Conservation (phyloP, 805 yeast species). For the Schwanniomyces vanrijiae region DNA sequence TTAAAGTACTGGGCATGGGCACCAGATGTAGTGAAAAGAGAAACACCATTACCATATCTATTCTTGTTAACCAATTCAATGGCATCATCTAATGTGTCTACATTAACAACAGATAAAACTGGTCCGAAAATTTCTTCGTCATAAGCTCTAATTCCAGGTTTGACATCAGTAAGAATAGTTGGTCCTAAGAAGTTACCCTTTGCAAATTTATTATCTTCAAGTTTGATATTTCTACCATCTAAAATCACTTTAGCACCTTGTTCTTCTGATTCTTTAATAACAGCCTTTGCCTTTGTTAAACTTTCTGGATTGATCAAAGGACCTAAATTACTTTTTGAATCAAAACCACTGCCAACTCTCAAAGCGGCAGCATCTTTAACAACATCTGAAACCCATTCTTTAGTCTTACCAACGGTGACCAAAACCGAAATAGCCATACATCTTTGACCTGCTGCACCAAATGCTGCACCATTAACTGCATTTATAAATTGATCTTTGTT, state of each 20-base stretch:
- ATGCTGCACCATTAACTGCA: slow-evolving; percentile 72
- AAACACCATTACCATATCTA: slow-evolving; percentile 68
- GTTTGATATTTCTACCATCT: slow-evolving; percentile 58
- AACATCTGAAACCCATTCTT: slow-evolving; percentile 62
- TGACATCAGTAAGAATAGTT: slow-evolving; percentile 59
- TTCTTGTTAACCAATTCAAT: slow-evolving; percentile 59
- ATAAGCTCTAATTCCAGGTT: slow-evolving; percentile 69
- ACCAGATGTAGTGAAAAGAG: slow-evolving; percentile 70
- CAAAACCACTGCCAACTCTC: slow-evolving; percentile 67
- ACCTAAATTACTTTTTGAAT: slow-evolving; percentile 61
- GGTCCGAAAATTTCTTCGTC: slow-evolving; percentile 81
- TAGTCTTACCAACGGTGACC: slow-evolving; percentile 68
- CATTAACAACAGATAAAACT: slow-evolving; percentile 61
- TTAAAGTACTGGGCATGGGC: slow-evolving; percentile 69
- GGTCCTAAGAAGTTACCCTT: slow-evolving; percentile 75
- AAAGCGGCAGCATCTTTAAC: slow-evolving; percentile 56
- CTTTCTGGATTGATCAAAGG: slow-evolving; percentile 69
- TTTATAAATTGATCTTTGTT: slow-evolving; percentile 61
- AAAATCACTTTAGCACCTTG: slow-evolving; percentile 63
- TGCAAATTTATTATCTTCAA: slow-evolving; percentile 33
- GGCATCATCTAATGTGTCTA: slow-evolving; percentile 67
- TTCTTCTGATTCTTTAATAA: slow-evolving; percentile 54
- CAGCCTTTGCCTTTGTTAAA: slow-evolving; percentile 51
- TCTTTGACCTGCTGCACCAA: slow-evolving; percentile 85
- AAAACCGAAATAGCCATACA: slow-evolving; percentile 78